These are phyloP conservation scores for Triticum turgidum DNA, from an alignment of 176 grass and related monocot genomes.

Conservation along the genomic window DNA sequence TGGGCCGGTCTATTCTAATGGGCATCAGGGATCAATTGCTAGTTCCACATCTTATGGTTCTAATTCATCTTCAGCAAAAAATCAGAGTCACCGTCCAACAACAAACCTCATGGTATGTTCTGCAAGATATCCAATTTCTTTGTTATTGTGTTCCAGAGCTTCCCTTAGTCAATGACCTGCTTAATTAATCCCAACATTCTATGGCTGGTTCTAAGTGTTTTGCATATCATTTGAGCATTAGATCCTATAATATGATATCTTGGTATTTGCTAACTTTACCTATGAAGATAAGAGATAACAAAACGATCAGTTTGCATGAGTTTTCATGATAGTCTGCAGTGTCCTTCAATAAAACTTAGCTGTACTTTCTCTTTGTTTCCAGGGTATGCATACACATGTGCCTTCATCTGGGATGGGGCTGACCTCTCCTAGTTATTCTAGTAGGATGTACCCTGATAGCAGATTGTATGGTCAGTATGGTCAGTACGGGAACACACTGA, in stretches of 20 bases:
- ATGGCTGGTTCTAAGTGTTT: constrained; percentile 16
- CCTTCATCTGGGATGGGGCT: constrained; percentile 70
- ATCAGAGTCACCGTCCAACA: constrained; percentile 58
- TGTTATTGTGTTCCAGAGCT: not conserved
- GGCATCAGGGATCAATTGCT: constrained; percentile 58
- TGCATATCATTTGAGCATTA: not conserved
- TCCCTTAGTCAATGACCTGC: not conserved
- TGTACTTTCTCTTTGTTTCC: constrained; percentile 31
- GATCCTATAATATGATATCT: not conserved
- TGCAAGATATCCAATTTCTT: constrained; percentile 24
- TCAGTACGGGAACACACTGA: constrained; percentile 55
- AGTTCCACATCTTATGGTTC: constrained; percentile 57
- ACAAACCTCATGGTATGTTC: constrained; percentile 63
- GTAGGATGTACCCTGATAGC: constrained; percentile 71
- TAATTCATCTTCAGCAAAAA: constrained; percentile 51
- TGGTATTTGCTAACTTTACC: not conserved
- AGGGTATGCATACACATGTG: constrained; percentile 63
- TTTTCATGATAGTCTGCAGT: constrained; percentile 19
- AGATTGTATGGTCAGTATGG: constrained; percentile 59
- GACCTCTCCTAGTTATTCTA: constrained; percentile 47
- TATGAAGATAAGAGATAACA: not conserved
- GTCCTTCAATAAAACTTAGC: constrained; percentile 6
- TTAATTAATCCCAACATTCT: not conserved
- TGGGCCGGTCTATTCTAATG: constrained; percentile 59
- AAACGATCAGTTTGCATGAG: not conserved